Evolutionary conservation across 1,284 basidiomycete species (phyloP), one percentile per base, ranked within the genome.

Genomic region (Clitocybe nebularis): DNA sequence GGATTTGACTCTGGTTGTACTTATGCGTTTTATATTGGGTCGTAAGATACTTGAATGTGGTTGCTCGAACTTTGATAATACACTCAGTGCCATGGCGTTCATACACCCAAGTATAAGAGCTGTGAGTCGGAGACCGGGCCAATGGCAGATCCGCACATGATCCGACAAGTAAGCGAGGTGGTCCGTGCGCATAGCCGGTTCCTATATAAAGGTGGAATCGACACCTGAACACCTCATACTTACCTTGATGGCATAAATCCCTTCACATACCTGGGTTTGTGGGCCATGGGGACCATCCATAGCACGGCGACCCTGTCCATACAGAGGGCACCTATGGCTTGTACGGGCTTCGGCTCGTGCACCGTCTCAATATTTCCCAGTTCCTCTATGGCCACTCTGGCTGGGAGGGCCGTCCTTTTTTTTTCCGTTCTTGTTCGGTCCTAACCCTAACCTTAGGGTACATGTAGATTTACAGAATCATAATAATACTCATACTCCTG

Each of bases 301-400:
- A 78, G 77, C 78, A 81, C 77, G 78, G 77, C 78, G 78, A 80
- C 77, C 77, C 55, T 79, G 77, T 79, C 76, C 77, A 63, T 55
- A 55, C 69, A 75, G 69, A 29, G 26, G 26, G 26, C 26, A 29
- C 26, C 26, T 29, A 29, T 29, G 26, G 26, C 26, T 29, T 29
- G 26, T 29, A 29, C 26, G 26, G 26, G 26, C 26, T 29, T 29
- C 26, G 26, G 26, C 26, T 29, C 26, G 26, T 29, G 26, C 26
- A 29, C 26, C 26, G 26, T 29, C 26, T 29, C 26, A 29, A 29
- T 29, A 29, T 29, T 29, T 29, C 26, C 26, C 26, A 4, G 26
- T 29, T 29, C 26, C 26, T 14, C 14, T 10, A n/a, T 14, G 26
- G 26, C 26, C 26, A 29, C 26, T 29, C 26, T 29, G 26, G 26